Base-by-base conservation (phyloP, 2,329 filamentous ascomycete species). In the Aspergillus brasiliensis region DNA sequence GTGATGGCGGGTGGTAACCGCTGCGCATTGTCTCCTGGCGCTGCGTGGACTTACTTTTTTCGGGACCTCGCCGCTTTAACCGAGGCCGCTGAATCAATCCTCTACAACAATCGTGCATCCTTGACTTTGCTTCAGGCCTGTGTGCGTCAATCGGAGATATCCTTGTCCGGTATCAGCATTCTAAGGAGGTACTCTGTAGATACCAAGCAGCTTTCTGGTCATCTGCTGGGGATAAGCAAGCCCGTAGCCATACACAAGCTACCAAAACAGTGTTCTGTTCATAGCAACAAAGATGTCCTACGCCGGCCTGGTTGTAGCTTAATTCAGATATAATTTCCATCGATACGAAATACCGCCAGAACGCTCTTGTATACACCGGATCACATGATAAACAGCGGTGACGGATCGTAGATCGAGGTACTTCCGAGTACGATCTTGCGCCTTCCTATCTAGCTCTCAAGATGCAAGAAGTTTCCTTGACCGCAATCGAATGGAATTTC, bases 1-100 rank as follows among this genome's bases (percentile, higher is more conserved):
- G 63, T 65, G 63, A 65, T 58, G 38, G 44, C 28, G 37, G 38
- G 37, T 25, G 27, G 46, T 51, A 51, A 42, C 56, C 19, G 34
- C 44, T 31, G 23, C 46, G 40, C 15, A 51, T 38, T 40, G 46
- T 51, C 31, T 25, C 21, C 46, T 38, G 34, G 27, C 49, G 56
- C 28, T 42, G 34, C 38, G 37, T 57, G 25, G 47, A 44, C 25
- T 57, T 28, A 7, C 46, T 57, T n/a, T 34, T 19, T 31, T 44
- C 19, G 47, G 27, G 17, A 19, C 19, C 3, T 15, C 49, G 28
- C 49, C 28, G 49, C 28, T 52, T 52, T 52, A 52, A 49, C 40
- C 40, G 40, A 21, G 40, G 19, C 31, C 31, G 31, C 4, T 34
- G 11, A 34, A 2, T 34, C 31, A 34, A 13, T 34, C 10, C 11